These are phyloP conservation scores for Pyrenochaeta sp. DNA, from an alignment of 2,329 filamentous ascomycete species.

Conservation along the genomic window DNA sequence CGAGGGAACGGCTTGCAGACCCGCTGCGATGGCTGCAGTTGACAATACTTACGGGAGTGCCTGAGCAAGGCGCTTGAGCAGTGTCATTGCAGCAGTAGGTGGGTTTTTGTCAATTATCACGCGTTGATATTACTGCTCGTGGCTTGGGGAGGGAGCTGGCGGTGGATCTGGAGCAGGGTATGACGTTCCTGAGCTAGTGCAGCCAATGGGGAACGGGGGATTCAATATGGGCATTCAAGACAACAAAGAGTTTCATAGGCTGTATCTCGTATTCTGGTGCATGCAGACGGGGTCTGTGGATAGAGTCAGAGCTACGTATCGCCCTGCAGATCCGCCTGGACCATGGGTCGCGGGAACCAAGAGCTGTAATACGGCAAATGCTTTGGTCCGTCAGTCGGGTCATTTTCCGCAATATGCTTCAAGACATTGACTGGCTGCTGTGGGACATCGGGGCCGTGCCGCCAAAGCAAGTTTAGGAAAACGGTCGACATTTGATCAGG, in stretches of 20 bases:
- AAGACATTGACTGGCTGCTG: constrained; percentile 4
- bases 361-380: constrained; percentile 12
- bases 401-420: constrained; percentile 1
- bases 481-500: neutral
- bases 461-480: neutral
- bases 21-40: constrained; percentile 15
- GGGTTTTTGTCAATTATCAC: neutral
- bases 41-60: constrained; percentile 36
- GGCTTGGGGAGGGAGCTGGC: neutral
- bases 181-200: neutral
- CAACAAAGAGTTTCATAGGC: neutral
- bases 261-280: neutral
- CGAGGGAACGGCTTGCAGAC: constrained; percentile 28
- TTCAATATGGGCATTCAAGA: neutral
- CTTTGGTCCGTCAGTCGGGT: constrained; percentile 13
- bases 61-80: constrained; percentile 18
- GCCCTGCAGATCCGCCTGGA: constrained; percentile 21
- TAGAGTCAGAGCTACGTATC: constrained; percentile 8
- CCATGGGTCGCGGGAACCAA: constrained; percentile 13
- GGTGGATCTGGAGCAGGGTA: neutral
- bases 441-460: constrained; percentile 5
- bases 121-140: neutral
- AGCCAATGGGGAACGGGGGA: neutral
- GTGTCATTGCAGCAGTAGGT: constrained; percentile 12
- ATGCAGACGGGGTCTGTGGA: constrained; percentile 14